Percentiles rank a stretch among this genome's conserved stretches.
These are phyloP conservation scores for Amniculicola lignicola DNA, from an alignment of 495 filamentous ascomycete species.

Conservation along the genomic window DNA sequence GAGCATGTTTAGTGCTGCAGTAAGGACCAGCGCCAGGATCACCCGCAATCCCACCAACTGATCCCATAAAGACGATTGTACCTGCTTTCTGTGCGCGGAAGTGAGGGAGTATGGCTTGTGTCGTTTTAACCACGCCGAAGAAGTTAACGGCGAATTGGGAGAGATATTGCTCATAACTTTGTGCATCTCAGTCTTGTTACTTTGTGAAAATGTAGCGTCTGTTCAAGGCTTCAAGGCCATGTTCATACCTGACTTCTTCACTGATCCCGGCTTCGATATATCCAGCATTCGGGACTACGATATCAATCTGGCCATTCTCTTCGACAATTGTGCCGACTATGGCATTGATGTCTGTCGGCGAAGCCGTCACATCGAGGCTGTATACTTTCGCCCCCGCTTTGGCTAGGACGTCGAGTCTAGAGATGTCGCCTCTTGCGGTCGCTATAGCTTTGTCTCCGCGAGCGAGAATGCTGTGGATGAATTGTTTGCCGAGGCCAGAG, in stretches of 20 bases:
- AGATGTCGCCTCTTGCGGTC: constrained; percentile 35
- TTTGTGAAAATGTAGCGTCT: too few relatives aligned
- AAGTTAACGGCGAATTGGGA: constrained; percentile 36
- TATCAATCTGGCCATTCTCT: constrained; percentile 32
- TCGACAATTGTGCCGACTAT: constrained; percentile 8
- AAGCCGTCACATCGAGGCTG: constrained; percentile 26
- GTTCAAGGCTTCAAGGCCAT: neutral
- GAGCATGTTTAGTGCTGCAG: constrained; percentile 33
- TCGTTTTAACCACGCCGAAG: constrained; percentile 33
- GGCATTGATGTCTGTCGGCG: constrained; percentile 5
- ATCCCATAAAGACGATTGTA: constrained; percentile 33
- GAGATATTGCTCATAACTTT: constrained; percentile 24
- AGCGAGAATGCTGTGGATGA: constrained; percentile 42
- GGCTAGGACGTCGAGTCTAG: constrained; percentile 33
- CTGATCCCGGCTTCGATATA: constrained; percentile 19
- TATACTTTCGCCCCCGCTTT: constrained; percentile 10
- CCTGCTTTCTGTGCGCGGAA: constrained; percentile 26
- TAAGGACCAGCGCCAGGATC: constrained; percentile 11
- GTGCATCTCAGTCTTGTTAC: neutral
- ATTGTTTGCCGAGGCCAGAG: constrained; percentile 42
- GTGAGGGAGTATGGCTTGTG: constrained; percentile 29
- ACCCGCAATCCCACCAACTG: constrained; percentile 23
- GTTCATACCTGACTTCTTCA: constrained; percentile 25
- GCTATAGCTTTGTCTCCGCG: constrained; percentile 44
- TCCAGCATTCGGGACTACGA: constrained; percentile 31